Conservation (phyloP, 2,329 filamentous ascomycete genomes). For the Pyrenophora tritici-repentis region DNA sequence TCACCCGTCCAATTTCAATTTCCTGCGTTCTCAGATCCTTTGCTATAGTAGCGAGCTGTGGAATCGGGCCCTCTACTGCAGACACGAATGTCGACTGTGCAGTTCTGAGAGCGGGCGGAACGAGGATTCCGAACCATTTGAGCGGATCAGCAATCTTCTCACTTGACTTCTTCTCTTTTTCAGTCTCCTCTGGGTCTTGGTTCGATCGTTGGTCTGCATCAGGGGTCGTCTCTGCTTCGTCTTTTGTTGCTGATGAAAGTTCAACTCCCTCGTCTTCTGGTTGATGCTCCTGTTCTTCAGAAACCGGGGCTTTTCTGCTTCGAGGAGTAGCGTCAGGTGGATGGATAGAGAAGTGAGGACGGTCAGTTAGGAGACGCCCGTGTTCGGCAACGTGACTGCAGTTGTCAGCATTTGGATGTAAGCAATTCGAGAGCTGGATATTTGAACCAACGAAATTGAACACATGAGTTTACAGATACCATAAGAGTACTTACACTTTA, state of each 20-base stretch:
- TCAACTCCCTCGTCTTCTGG: neutral
- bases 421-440: neutral
- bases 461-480: neutral
- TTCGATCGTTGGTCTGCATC: neutral
- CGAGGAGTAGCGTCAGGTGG: neutral
- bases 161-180: slow-evolving; percentile 1
- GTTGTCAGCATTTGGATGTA: neutral
- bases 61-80: slow-evolving; percentile 63
- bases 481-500: slow-evolving; percentile 47
- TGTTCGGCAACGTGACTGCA: slow-evolving; percentile 4
- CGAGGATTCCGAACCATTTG: slow-evolving; percentile 61
- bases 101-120: slow-evolving; percentile 54
- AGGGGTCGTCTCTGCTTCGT: neutral
- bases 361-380: slow-evolving; percentile 17
- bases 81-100: slow-evolving; percentile 65
- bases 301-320: neutral
- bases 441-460: too few relatives aligned
- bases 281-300: neutral
- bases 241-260: neutral
- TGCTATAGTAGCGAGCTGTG: slow-evolving; percentile 61
- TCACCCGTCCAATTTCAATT: slow-evolving; percentile 66
- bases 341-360: slow-evolving; percentile 6
- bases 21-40: slow-evolving; percentile 68
- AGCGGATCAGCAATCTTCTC: slow-evolving; percentile 56
- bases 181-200: neutral